A percentile compares a stretch with the other conserved stretches of the same genome.
Evolutionary conservation across 73 alveolate genomes (phyloP).

Genomic region (Symbiodinium pilosum): DNA sequence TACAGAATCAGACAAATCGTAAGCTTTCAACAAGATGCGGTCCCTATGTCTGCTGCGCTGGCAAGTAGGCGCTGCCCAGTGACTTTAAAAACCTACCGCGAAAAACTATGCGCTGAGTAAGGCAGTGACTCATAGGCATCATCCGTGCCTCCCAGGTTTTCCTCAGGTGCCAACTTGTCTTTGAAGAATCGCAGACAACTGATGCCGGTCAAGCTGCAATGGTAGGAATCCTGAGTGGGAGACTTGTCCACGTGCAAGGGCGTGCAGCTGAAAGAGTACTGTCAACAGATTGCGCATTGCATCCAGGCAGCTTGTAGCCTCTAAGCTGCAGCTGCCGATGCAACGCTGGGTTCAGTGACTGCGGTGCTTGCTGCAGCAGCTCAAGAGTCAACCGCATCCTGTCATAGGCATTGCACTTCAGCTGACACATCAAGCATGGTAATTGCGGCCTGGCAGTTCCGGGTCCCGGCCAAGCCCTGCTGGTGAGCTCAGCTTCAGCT

Average conservation of each 20-base stretch:
- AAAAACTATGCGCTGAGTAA: too few relatives aligned
- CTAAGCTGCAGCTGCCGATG: conserved; percentile 73
- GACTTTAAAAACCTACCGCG: too few relatives aligned
- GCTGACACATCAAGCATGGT: not conserved
- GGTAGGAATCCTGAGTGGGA: conserved; percentile 38
- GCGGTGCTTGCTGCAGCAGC: conserved; percentile 94
- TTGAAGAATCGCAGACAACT: not conserved
- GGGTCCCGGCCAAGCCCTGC: not conserved
- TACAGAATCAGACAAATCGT: not conserved
- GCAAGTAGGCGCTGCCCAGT: too few relatives aligned
- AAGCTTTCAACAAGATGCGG: not conserved
- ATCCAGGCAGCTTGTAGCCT: conserved; percentile 47
- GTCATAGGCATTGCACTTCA: not conserved
- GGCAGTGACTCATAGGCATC: conserved; percentile 70
- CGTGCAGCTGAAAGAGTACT: not conserved
- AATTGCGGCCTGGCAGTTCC: not conserved
- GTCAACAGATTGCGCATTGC: not conserved
- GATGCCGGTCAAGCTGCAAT: conserved; percentile 20
- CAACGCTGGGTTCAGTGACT: conserved; percentile 73
- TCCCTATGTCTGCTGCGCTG: too few relatives aligned
- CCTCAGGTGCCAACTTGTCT: not conserved
- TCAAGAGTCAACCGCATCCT: conserved; percentile 93
- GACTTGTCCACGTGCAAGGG: too few relatives aligned
- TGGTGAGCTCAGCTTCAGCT: conserved; percentile 12
- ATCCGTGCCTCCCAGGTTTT: conserved; percentile 71